Conservation (phyloP, 805 yeast genomes). For the Nakazawaea pomicola region DNA sequence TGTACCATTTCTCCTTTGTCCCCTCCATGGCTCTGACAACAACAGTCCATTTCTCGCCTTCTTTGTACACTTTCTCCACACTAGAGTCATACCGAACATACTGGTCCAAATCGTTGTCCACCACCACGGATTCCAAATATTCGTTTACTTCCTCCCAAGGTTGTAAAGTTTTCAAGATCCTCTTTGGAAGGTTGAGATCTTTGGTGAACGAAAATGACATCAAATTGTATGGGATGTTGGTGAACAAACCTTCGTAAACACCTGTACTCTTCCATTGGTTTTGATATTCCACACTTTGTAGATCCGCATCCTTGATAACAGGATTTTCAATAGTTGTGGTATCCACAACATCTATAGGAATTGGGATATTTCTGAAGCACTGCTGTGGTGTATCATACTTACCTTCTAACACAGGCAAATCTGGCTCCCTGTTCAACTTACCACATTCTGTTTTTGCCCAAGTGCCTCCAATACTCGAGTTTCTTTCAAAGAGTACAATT, state of each 20-base stretch:
- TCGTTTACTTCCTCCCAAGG: slow-evolving; percentile 15
- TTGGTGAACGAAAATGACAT: slow-evolving; percentile 33
- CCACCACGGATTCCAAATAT: slow-evolving; percentile 20
- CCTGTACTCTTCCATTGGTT: slow-evolving; percentile 36
- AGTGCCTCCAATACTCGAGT: slow-evolving; percentile 32
- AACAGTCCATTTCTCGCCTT: slow-evolving; percentile 29
- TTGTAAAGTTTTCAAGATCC: slow-evolving; percentile 10
- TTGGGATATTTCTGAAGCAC: not conserved
- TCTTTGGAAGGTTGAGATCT: slow-evolving; percentile 14
- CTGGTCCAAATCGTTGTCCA: slow-evolving; percentile 22
- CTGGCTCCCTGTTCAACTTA: slow-evolving; percentile 18
- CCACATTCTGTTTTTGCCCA: slow-evolving; percentile 25
- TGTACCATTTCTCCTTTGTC: slow-evolving; percentile 29
- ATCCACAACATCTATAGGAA: slow-evolving; percentile 23
- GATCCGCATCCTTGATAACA: slow-evolving; percentile 16
- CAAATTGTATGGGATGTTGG: slow-evolving; percentile 34
- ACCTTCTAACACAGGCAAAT: slow-evolving; percentile 13
- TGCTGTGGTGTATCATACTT: slow-evolving; percentile 6
- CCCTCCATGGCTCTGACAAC: slow-evolving; percentile 17
- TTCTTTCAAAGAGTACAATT: slow-evolving; percentile 36
- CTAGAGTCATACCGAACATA: slow-evolving; percentile 29
- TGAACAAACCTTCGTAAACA: slow-evolving; percentile 32
- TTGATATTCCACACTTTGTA: slow-evolving; percentile 14
- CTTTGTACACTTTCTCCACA: slow-evolving; percentile 27
- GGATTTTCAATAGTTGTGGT: slow-evolving; percentile 31